Base-by-base conservation (phyloP, 2,329 filamentous ascomycete genomes). In the Pseudogymnoascus sp. region DNA sequence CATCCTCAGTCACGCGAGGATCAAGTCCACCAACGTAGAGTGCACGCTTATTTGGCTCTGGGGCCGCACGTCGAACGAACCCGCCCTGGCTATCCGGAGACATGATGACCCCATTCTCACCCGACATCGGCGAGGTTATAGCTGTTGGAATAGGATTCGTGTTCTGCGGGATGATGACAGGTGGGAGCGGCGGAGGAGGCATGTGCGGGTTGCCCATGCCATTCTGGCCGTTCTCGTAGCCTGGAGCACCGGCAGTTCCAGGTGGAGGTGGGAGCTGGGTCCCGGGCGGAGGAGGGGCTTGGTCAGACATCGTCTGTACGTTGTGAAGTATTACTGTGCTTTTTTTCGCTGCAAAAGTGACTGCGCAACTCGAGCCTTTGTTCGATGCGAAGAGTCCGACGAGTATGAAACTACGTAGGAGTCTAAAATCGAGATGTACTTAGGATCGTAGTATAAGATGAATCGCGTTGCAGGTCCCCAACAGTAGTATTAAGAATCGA, bases 21-120 rank as follows among this genome's bases (percentile, higher is more conserved):
- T 99, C 95, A 70, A 99, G 81, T 63, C 95, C 95, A 67, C 95
- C 95, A 64, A 99, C 91, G 73, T 99, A 99, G 66, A 99, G 81
- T 64, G 95, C 95, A 73, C 95, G 87, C 85, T 99, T 99, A 82
- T 99, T 99, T 67, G 95, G 95, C 81, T 99, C 95, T 63, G 95
- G 95, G 61, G 95, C 95, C 66, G 93, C 90, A 74, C 95, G 92
- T 71, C 95, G 89, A 62, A 90, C 86, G 73, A 91, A 95, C 67
- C 89, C 88, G 66, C 88, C 90, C 66, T 87, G 87, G 71, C 89
- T 92, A 72, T 87, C 89, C 10, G 95, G 93, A 62, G 95, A 97
- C 83, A 95, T 88, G 74, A 96, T 85, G 64, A 81, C 82, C 66
- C 78, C 79, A 70, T 86, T 86, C 59, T 81, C 81, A 44, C 83